Conservation (phyloP, 306 rosid species). For the Cucurbita argyrosperma region DNA sequence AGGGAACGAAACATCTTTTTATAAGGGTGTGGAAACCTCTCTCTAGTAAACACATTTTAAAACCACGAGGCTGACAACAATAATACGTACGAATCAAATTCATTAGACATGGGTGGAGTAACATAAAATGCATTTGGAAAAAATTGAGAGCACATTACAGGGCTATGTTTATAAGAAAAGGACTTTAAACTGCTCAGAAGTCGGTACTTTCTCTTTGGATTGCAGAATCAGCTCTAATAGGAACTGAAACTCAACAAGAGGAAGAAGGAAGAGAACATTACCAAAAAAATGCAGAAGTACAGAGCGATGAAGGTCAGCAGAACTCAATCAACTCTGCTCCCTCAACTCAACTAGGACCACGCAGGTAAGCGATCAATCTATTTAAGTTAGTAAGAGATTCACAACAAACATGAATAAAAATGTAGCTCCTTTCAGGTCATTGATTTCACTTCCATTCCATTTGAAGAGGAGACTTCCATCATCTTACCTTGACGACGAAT, state of each 20-base stretch:
- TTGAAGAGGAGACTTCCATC: slow-evolving; percentile 53
- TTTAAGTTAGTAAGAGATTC: background rate
- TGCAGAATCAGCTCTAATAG: slow-evolving; percentile 35
- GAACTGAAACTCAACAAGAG: slow-evolving; percentile 36
- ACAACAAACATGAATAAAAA: background rate
- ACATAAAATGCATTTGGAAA: background rate
- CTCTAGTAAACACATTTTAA: no score
- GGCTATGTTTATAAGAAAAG: background rate
- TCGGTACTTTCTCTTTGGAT: background rate
- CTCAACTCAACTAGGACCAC: slow-evolving; percentile 33
- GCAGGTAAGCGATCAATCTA: slow-evolving; percentile 32
- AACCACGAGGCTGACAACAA: no score
- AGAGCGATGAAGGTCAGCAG: slow-evolving; percentile 29
- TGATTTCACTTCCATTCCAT: slow-evolving; percentile 40
- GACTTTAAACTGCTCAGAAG: background rate
- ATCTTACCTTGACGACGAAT: slow-evolving; percentile 35
- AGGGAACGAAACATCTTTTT: no score
- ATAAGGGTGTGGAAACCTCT: no score
- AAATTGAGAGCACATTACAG: background rate
- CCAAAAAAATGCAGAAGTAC: slow-evolving; percentile 26
- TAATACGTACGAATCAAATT: background rate
- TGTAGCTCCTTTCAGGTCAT: background rate
- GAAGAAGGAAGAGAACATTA: slow-evolving; percentile 62
- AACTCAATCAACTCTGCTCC: slow-evolving; percentile 24
- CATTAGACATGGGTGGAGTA: background rate